phyloP scores from a whole-genome alignment of 208 protist genomes.

The Phytomonas sp. region DNA sequence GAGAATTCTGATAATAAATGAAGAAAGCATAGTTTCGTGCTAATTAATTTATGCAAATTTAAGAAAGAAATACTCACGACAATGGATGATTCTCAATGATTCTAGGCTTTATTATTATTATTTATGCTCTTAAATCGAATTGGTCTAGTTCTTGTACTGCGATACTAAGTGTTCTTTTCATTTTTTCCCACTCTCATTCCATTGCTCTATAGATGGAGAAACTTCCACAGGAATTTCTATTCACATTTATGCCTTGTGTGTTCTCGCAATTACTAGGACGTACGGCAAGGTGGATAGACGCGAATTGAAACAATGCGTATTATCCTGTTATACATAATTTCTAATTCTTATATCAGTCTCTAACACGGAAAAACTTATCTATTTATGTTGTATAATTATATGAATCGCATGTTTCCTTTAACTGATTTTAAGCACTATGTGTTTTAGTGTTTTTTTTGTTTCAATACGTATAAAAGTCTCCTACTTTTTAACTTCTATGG shows the following conservation, averaged over 20 bases:
- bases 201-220: background rate
- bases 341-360: background rate
- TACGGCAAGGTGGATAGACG: background rate
- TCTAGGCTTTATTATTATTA: background rate
- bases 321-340: background rate
- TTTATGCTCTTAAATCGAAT: background rate
- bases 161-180: constrained; percentile 6
- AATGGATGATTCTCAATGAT: background rate
- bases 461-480: background rate
- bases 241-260: background rate
- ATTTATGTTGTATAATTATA: background rate
- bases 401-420: background rate
- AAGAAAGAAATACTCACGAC: background rate
- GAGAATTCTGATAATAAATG: background rate
- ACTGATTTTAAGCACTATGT: background rate
- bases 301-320: background rate
- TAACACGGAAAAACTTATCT: background rate
- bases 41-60: constrained; percentile 6
- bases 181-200: constrained; percentile 6
- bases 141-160: background rate
- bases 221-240: background rate
- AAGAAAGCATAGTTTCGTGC: background rate
- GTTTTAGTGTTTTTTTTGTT: background rate
- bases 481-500: background rate
- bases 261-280: background rate